Evolutionary conservation across 83 land plant species (phyloP).

Genomic region (Thuja plicata): DNA sequence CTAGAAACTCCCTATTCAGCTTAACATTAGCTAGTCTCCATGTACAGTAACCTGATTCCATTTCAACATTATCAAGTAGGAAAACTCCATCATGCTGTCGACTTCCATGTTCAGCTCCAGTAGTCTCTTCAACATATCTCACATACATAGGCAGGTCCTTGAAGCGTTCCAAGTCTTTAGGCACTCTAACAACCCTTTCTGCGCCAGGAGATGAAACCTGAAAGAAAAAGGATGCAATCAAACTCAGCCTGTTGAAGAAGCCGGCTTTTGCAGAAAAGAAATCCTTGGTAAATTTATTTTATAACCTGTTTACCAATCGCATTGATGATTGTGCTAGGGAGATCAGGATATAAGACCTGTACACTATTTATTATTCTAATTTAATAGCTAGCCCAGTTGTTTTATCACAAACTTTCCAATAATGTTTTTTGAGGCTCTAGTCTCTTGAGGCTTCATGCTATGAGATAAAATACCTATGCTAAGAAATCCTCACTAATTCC

Average conservation of each 20-base stretch:
- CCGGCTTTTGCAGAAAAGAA: not conserved
- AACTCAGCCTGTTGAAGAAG: not conserved
- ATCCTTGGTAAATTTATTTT: not conserved
- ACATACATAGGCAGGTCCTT: slow-evolving; percentile 89
- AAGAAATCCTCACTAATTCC: not conserved
- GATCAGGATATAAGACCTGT: not conserved
- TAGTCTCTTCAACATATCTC: slow-evolving; percentile 44
- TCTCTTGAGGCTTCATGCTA: not conserved
- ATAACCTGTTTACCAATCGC: not conserved
- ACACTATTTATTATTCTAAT: not conserved
- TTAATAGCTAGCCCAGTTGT: not conserved
- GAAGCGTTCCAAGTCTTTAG: slow-evolving; percentile 84
- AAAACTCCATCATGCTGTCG: slow-evolving; percentile 77
- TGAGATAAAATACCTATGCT: not conserved
- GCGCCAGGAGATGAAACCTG: slow-evolving; percentile 99
- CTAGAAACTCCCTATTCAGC: slow-evolving; percentile 73
- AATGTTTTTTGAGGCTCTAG: not conserved
- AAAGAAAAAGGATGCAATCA: not conserved
- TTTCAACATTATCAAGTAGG: slow-evolving; percentile 68
- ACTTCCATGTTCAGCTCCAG: slow-evolving; percentile 18
- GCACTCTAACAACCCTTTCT: slow-evolving; percentile 81
- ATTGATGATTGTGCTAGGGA: not conserved
- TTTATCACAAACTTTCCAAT: not conserved
- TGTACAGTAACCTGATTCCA: slow-evolving; percentile 46
- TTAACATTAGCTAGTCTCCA: slow-evolving; percentile 94